Evolutionary conservation across 352 stramenopile species (phyloP).

Genomic region (Phytopythium chamaehyphon): DNA sequence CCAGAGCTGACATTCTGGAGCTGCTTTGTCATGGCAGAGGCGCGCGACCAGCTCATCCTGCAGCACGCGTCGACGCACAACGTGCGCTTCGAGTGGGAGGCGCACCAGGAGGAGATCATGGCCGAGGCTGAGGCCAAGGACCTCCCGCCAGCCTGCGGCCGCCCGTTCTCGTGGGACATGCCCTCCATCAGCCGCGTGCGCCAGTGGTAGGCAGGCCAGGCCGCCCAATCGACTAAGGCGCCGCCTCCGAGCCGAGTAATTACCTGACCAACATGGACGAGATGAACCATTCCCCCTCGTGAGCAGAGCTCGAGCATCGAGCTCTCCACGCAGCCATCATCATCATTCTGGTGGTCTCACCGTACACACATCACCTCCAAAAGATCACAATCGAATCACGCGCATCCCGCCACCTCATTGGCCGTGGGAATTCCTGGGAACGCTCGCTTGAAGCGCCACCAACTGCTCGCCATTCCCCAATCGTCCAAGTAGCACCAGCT

Average conservation of each 20-base stretch:
- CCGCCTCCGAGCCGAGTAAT: too few relatives aligned
- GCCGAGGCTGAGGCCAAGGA: conserved; percentile 69
- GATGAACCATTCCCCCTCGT: too few relatives aligned
- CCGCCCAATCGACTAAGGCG: too few relatives aligned
- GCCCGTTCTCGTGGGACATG: conserved; percentile 69
- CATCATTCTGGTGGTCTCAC: background rate
- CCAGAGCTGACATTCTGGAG: background rate
- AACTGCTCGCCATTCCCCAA: background rate
- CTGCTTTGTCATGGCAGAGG: conserved; percentile 21
- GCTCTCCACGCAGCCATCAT: too few relatives aligned
- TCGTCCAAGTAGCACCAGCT: too few relatives aligned
- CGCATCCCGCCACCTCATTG: too few relatives aligned
- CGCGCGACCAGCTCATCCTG: conserved; percentile 68
- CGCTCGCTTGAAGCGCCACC: background rate
- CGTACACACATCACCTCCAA: conserved; percentile 5
- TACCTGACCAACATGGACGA: too few relatives aligned
- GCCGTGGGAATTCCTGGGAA: conserved; percentile 3
- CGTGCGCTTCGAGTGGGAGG: conserved; percentile 81
- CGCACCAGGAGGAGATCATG: conserved; percentile 66
- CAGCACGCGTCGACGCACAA: conserved; percentile 69
- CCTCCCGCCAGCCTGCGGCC: conserved; percentile 64
- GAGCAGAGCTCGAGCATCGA: too few relatives aligned
- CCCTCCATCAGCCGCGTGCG: conserved; percentile 53
- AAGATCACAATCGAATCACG: background rate
- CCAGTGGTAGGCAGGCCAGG: conserved; percentile 46